phyloP scores from a whole-genome alignment of 306 rosid species.

The Cucumis cinereus region DNA sequence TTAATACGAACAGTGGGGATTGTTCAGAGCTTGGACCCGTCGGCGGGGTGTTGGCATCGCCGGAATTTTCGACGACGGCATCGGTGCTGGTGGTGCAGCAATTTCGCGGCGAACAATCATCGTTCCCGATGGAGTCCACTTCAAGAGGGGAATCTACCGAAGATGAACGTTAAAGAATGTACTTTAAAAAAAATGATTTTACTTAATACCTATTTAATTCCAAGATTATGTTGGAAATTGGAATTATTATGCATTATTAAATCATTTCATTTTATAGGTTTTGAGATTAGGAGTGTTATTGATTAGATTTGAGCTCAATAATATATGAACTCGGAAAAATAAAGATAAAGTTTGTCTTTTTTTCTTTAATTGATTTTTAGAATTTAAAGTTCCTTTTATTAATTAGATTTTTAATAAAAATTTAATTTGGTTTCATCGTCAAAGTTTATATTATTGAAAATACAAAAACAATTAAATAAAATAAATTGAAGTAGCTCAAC shows the following conservation, averaged over 20 bases:
- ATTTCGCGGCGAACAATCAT: conserved; percentile 2
- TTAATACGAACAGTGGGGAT: conserved; percentile 18
- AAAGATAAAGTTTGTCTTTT: background rate
- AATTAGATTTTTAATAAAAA: too few species aligned
- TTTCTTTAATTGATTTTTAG: too few species aligned
- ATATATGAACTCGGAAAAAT: background rate
- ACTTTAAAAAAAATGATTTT: too few species aligned
- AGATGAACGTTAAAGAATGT: background rate
- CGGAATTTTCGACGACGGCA: conserved; percentile 29
- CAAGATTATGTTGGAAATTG: background rate
- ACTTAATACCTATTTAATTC: background rate
- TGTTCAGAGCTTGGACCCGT: conserved; percentile 46
- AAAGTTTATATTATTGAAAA: too few species aligned
- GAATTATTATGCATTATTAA: background rate
- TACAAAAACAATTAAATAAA: too few species aligned
- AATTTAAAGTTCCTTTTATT: too few species aligned
- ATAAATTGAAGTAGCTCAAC: too few species aligned
- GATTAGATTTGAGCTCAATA: background rate
- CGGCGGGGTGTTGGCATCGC: conserved; percentile 25
- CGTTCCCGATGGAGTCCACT: background rate
- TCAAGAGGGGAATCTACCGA: background rate
- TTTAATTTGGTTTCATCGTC: too few species aligned
- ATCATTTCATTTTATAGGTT: background rate
- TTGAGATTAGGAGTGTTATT: background rate
- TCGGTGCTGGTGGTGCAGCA: conserved; percentile 56